phyloP scores from a whole-genome alignment of 202 grass and related monocot species.

The Hordeum pubiflorum region DNA sequence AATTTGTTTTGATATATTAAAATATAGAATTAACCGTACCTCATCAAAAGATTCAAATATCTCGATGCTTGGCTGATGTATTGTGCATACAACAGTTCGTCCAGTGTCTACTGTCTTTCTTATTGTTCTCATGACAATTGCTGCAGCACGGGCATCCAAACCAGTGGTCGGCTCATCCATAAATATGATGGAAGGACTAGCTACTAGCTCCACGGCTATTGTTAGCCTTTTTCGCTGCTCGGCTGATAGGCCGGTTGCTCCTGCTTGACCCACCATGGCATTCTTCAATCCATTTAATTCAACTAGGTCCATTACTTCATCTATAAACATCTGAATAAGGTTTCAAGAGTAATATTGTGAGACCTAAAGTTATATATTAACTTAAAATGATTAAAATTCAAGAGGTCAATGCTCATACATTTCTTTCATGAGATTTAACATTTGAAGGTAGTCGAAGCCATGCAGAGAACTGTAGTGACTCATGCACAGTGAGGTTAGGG shows the following conservation, averaged over 20 bases:
- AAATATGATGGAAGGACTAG: constrained; percentile 60
- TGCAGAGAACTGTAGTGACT: constrained; percentile 57
- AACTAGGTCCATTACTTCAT: constrained; percentile 60
- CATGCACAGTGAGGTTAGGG: constrained; percentile 48
- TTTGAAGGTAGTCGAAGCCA: constrained; percentile 49
- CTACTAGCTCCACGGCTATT: neutral
- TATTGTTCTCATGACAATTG: neutral
- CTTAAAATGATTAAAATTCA: neutral
- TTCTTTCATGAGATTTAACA: constrained; percentile 38
- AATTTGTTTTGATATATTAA: neutral
- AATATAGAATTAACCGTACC: neutral
- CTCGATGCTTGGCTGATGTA: neutral
- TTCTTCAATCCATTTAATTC: constrained; percentile 40
- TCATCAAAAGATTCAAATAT: neutral
- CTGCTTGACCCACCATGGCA: constrained; percentile 52
- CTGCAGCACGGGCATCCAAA: constrained; percentile 52
- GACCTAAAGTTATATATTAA: neutral
- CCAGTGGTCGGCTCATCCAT: constrained; percentile 55
- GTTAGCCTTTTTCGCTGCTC: neutral
- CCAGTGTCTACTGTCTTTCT: neutral
- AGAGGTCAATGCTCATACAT: constrained; percentile 22
- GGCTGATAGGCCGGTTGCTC: constrained; percentile 2
- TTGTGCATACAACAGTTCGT: neutral
- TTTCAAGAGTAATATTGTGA: neutral
- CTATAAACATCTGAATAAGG: constrained; percentile 41